phyloP scores from a whole-genome alignment of 1,284 basidiomycete species.

The Rhodotorula sp. region DNA sequence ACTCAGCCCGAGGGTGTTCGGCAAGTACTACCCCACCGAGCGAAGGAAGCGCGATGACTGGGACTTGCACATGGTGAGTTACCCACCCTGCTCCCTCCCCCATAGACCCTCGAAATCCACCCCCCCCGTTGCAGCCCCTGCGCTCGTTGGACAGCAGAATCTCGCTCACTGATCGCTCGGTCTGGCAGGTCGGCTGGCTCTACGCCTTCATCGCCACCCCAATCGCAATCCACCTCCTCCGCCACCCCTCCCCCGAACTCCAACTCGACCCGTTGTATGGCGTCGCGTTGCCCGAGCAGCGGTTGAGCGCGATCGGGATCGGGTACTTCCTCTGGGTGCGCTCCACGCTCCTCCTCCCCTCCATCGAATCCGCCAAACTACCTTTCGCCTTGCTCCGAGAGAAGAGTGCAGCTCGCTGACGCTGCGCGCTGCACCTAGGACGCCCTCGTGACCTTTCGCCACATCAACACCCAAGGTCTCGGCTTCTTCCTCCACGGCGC shows the following conservation, averaged over 20 bases:
- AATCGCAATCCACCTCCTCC: slow-evolving; percentile 24
- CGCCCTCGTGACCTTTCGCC: slow-evolving; percentile 44
- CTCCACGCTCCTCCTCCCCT: background rate
- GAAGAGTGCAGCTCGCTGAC: too few species aligned
- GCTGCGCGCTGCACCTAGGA: too few species aligned
- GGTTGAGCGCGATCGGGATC: slow-evolving; percentile 32
- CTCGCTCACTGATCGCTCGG: slow-evolving; percentile 19
- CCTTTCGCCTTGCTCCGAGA: too few species aligned
- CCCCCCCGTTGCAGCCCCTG: too few species aligned
- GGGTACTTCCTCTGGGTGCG: slow-evolving; percentile 40
- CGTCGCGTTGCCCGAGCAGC: slow-evolving; percentile 22
- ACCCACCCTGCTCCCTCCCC: background rate
- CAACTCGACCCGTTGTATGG: slow-evolving; percentile 32
- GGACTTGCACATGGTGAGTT: slow-evolving; percentile 50
- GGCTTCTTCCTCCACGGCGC: slow-evolving; percentile 50
- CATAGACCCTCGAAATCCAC: too few species aligned
- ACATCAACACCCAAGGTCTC: slow-evolving; percentile 47
- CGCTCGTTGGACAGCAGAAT: too few species aligned
- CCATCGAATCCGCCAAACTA: background rate
- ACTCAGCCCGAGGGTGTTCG: slow-evolving; percentile 45
- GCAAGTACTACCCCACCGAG: slow-evolving; percentile 45
- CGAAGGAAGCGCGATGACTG: slow-evolving; percentile 47
- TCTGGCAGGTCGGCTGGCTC: slow-evolving; percentile 45
- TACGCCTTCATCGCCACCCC: slow-evolving; percentile 37
- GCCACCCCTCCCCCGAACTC: slow-evolving; percentile 23